A percentile compares a stretch with the other conserved stretches of the same genome.
Evolutionary conservation across 73 alveolate species (phyloP).

Genomic region (Tetrahymena malaccensis): DNA sequence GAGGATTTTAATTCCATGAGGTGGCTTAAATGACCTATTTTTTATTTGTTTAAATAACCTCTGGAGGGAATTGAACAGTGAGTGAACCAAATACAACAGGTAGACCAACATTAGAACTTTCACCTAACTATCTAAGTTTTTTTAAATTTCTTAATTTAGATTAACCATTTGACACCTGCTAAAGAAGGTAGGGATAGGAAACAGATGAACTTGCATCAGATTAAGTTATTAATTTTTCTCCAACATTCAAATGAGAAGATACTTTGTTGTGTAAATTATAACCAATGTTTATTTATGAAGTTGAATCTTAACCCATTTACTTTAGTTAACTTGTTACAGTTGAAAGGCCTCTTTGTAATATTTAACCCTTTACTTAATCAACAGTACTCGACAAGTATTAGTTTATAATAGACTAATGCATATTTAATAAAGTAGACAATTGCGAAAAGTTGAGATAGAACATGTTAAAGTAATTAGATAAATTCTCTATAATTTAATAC

Average conservation of each 20-base stretch:
- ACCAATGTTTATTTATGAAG: not conserved
- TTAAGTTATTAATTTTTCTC: not conserved
- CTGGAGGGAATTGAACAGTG: not conserved
- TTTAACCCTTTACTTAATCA: not conserved
- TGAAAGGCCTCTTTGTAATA: not conserved
- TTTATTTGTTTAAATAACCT: not conserved
- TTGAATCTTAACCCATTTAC: not conserved
- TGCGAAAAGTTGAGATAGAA: not conserved
- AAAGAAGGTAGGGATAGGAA: not conserved
- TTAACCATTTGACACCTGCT: not conserved
- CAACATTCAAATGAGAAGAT: not conserved
- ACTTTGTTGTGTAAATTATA: not conserved
- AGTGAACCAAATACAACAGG: not conserved
- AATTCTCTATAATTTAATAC: not conserved
- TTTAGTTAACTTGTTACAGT: not conserved
- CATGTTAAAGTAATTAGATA: not conserved
- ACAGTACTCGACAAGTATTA: not conserved
- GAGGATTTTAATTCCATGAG: not conserved
- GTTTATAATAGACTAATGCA: not conserved
- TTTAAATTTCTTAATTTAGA: not conserved
- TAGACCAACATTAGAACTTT: not conserved
- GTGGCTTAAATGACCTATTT: not conserved
- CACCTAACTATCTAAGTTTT: not conserved
- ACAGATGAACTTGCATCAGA: not conserved
- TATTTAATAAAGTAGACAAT: not conserved